Conservation (phyloP, 495 filamentous ascomycete species). For the Geopyxis carbonaria region DNA sequence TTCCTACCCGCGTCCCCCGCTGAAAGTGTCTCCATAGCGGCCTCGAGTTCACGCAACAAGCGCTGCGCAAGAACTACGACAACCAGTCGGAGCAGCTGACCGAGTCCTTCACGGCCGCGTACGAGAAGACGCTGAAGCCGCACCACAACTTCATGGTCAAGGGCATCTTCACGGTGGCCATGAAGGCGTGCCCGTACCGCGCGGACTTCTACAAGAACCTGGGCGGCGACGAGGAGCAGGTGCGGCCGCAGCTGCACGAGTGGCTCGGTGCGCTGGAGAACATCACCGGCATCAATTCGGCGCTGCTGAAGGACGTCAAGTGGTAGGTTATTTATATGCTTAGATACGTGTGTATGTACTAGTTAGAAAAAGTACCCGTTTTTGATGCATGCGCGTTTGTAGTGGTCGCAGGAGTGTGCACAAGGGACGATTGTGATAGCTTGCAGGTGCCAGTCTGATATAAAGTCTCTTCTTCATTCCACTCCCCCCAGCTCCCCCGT, state of each 20-base stretch:
- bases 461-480: too few species aligned
- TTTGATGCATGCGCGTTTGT: too few species aligned
- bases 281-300: constrained; percentile 50
- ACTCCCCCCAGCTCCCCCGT: too few species aligned
- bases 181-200: constrained; percentile 80
- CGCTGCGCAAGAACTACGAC: constrained; percentile 58
- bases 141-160: constrained; percentile 78
- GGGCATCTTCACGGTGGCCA: constrained; percentile 77
- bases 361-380: too few species aligned
- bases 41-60: constrained; percentile 77
- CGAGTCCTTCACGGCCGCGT: constrained; percentile 70
- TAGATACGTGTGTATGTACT: too few species aligned
- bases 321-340: too few species aligned
- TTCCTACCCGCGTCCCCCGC: background rate
- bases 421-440: too few species aligned
- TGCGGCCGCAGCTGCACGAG: constrained; percentile 40
- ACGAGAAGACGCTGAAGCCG: constrained; percentile 68
- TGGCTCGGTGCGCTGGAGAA: constrained; percentile 64
- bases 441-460: too few species aligned
- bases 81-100: constrained; percentile 56
- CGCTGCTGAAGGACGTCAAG: too few species aligned
- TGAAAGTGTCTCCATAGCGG: constrained; percentile 48
- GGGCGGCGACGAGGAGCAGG: constrained; percentile 45
- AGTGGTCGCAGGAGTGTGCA: too few species aligned
- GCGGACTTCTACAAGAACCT: constrained; percentile 81